Base-by-base conservation (phyloP, 306 rosid genomes). In the Inga leiocalycina region DNA sequence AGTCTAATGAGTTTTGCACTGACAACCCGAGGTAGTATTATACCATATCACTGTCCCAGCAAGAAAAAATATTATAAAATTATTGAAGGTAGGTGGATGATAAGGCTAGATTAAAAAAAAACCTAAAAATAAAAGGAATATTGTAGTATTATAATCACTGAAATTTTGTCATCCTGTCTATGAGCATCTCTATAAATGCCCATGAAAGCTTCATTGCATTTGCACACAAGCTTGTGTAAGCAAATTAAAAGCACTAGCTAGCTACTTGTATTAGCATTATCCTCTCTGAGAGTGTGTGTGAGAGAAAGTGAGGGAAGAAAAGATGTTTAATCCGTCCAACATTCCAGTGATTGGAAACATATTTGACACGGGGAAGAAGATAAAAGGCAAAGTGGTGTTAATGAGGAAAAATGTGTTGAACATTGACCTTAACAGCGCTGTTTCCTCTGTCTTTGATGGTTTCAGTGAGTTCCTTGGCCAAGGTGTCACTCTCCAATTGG, bases 371-470 rank as follows among this genome's bases (percentile, higher is more conserved):
- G 24, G 86, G 22, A 64, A 12, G 41, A 64, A 64, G 70, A 64
- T 64, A 64, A 64, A 64, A 64, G 70, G 70, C 41, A 64, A 41
- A 64, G 41, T 64, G 70, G 70, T 64, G 70, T 30, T 64, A 17
- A 64, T 30, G 70, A 64, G 70, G n/a, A 84, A 66, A 16, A 73
- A 65, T 43, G 83, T 65, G 16, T 27, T 84, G 80, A 30, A 62
- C 16, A 64, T 64, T 13, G 80, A 79, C 62, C 30, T 74, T 30
- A 66, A 64, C 72, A 67, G 10, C 15, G 4, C 80, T 14, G 27
- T 5, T 2, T 27, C 86, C 8, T 19, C 75, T 19, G 75, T 43
- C 16, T 43, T 70, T n/a, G 75, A 70, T 70, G 34, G 52, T 8
- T 41, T 70, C 8, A 41, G 75, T 70, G 52, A 70, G 75, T 70